Conservation (phyloP, 2,329 filamentous ascomycete genomes). For the Phoma sp. region DNA sequence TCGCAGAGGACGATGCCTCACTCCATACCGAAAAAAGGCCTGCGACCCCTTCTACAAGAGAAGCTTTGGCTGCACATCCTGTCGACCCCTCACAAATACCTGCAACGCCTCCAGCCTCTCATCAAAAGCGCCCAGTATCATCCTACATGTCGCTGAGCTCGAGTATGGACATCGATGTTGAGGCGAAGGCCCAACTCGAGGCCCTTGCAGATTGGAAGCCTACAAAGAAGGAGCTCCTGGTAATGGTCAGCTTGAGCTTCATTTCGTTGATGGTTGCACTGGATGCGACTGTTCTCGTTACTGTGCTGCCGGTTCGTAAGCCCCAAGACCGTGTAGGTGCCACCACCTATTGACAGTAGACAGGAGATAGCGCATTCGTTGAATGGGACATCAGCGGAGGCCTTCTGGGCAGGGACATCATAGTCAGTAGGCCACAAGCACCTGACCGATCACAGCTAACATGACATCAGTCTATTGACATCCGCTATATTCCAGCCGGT, state of each 20-base stretch:
- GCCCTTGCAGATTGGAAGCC: slow-evolving; percentile 18
- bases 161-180: slow-evolving; percentile 17
- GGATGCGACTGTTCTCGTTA: slow-evolving; percentile 39
- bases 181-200: slow-evolving; percentile 14
- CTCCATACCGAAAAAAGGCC: slow-evolving; percentile 4
- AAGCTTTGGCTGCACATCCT: slow-evolving; percentile 1
- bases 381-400: slow-evolving; percentile 50
- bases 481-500: slow-evolving; percentile 66
- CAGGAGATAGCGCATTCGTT: slow-evolving; percentile 34
- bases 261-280: slow-evolving; percentile 39
- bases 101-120: background rate
- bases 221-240: slow-evolving; percentile 26
- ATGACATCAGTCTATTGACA: slow-evolving; percentile 57
- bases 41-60: background rate
- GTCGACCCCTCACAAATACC: background rate
- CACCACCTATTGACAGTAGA: background rate
- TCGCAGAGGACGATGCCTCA: background rate
- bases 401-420: slow-evolving; percentile 74
- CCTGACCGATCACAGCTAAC: background rate
- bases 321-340: background rate
- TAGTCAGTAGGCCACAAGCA: slow-evolving; percentile 48
- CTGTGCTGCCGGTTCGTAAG: slow-evolving; percentile 33
- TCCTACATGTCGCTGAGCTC: slow-evolving; percentile 3
- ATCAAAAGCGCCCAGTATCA: slow-evolving; percentile 1
- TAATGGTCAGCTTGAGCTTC: slow-evolving; percentile 37